Percentiles rank a stretch among this genome's conserved stretches.
Conservation (phyloP, 306 rosid species). For the Fagus crenata region DNA sequence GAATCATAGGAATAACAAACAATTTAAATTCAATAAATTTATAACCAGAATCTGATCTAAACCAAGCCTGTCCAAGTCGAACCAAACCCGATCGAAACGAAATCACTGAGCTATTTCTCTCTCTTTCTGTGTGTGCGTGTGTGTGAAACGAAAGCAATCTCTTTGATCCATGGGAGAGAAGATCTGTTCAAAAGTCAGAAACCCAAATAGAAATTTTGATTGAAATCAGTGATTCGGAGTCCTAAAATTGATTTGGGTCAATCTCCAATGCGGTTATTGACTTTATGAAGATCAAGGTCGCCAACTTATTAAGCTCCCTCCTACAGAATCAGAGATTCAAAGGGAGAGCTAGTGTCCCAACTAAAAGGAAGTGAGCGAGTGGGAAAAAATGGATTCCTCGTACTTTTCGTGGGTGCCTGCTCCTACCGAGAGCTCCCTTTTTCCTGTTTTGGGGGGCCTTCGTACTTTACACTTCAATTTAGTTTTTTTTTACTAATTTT, state of each 20-base stretch:
- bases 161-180: slow-evolving; percentile 53
- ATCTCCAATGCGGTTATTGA: slow-evolving; percentile 78
- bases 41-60: too few relatives aligned
- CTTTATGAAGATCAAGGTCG: slow-evolving; percentile 99
- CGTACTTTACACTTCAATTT: too few relatives aligned
- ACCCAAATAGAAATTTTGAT: slow-evolving; percentile 10
- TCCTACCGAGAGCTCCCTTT: too few relatives aligned
- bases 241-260: slow-evolving; percentile 11
- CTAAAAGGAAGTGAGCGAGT: not conserved
- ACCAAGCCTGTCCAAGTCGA: too few relatives aligned
- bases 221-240: slow-evolving; percentile 17
- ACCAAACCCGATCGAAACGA: too few relatives aligned
- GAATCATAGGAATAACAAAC: too few relatives aligned
- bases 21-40: too few relatives aligned
- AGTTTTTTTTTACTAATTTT: not conserved
- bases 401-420: slow-evolving; percentile 7
- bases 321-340: not conserved
- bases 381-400: slow-evolving; percentile 3
- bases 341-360: slow-evolving; percentile 4
- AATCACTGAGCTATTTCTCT: not conserved
- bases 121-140: not conserved
- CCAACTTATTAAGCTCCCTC: not conserved
- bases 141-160: not conserved
- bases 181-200: slow-evolving; percentile 33
- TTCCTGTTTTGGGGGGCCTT: too few relatives aligned